Conservation (phyloP, 2,329 filamentous ascomycete species). For the Fusarium sp. region DNA sequence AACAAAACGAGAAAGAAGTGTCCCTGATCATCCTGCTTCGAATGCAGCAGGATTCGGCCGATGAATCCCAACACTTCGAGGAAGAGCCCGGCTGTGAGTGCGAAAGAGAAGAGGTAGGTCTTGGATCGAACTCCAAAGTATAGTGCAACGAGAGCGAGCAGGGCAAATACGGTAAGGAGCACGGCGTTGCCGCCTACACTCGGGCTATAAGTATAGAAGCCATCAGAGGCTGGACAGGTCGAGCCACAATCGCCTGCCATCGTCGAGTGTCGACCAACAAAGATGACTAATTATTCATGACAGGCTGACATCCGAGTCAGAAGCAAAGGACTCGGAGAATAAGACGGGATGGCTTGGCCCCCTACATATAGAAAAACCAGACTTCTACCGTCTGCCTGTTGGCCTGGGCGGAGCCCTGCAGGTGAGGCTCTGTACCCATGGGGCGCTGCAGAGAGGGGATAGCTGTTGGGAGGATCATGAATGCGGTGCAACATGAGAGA, state of each 20-base stretch:
- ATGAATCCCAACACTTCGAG: slow-evolving; percentile 61
- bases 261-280: slow-evolving; percentile 36
- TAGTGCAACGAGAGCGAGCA: slow-evolving; percentile 54
- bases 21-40: slow-evolving; percentile 48
- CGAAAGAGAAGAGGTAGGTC: slow-evolving; percentile 56
- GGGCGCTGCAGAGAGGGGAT: slow-evolving; percentile 31
- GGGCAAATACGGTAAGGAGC: slow-evolving; percentile 55
- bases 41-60: slow-evolving; percentile 58
- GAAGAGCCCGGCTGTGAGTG: slow-evolving; percentile 55
- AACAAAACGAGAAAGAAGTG: slow-evolving; percentile 59
- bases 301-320: slow-evolving; percentile 34
- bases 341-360: slow-evolving; percentile 38
- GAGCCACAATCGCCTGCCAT: slow-evolving; percentile 54
- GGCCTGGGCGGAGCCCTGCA: slow-evolving; percentile 36
- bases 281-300: slow-evolving; percentile 43
- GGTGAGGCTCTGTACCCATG: slow-evolving; percentile 44
- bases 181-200: slow-evolving; percentile 55
- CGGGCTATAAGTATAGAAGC: slow-evolving; percentile 54
- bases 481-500: slow-evolving; percentile 36
- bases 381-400: slow-evolving; percentile 26
- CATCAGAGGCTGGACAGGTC: slow-evolving; percentile 52
- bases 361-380: slow-evolving; percentile 43
- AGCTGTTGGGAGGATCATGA: slow-evolving; percentile 35
- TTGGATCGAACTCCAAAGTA: slow-evolving; percentile 55
- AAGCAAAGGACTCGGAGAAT: slow-evolving; percentile 21